These are phyloP conservation scores for Cyphellophora europaea DNA, from an alignment of 2,329 filamentous ascomycete genomes.

Conservation along the genomic window DNA sequence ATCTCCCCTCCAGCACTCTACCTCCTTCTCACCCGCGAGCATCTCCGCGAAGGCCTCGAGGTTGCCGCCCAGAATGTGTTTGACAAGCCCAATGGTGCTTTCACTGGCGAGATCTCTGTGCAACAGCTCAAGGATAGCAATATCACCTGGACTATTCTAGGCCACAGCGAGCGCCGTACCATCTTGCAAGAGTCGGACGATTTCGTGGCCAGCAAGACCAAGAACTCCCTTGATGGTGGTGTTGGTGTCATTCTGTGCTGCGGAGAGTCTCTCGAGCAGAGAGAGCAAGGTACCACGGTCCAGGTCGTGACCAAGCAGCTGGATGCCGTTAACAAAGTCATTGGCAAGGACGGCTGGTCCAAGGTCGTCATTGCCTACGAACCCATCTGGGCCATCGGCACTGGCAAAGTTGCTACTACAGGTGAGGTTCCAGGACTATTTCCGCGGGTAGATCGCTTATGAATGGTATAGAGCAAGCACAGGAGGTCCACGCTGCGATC, in stretches of 20 bases:
- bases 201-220: conserved; percentile 87
- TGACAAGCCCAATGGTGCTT: conserved; percentile 93
- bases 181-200: conserved; percentile 79
- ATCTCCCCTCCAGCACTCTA: conserved; percentile 86
- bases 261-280: conserved; percentile 77
- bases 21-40: conserved; percentile 75
- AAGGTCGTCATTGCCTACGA: conserved; percentile 97
- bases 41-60: conserved; percentile 65
- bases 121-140: conserved; percentile 80
- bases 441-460: too few species aligned
- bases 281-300: conserved; percentile 17
- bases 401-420: conserved; percentile 79
- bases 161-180: conserved; percentile 90
- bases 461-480: conserved; percentile 60
- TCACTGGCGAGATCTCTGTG: conserved; percentile 92
- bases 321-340: conserved; percentile 62
- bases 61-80: conserved; percentile 95
- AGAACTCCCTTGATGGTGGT: conserved; percentile 78
- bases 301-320: conserved; percentile 74
- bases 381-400: conserved; percentile 89
- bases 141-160: conserved; percentile 84
- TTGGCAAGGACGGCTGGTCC: conserved; percentile 67
- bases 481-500: conserved; percentile 89
- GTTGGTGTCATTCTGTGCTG: conserved; percentile 93
- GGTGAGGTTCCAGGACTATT: conserved; percentile 6